Evolutionary conservation across 331 rosid genomes (phyloP).

Genomic region (Spiraea crenata): DNA sequence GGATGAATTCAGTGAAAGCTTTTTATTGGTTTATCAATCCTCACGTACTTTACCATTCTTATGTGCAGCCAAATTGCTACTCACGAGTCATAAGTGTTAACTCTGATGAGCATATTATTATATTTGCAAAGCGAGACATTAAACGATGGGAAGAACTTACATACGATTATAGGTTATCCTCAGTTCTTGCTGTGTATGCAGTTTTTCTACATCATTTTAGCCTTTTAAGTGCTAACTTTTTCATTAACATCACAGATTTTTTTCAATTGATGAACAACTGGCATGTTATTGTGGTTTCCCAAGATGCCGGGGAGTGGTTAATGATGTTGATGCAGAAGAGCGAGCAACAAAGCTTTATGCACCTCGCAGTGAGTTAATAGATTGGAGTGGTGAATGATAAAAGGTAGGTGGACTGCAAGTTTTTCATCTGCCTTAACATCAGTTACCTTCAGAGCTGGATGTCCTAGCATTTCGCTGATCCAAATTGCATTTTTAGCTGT

Average conservation of each 20-base stretch:
- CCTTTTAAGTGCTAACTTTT: slow-evolving; percentile 34
- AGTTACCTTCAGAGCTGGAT: neutral
- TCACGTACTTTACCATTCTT: slow-evolving; percentile 28
- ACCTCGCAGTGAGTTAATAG: slow-evolving; percentile 68
- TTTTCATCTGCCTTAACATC: neutral
- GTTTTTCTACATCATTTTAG: slow-evolving; percentile 20
- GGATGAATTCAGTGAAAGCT: neutral
- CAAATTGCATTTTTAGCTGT: neutral
- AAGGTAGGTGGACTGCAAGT: slow-evolving; percentile 32
- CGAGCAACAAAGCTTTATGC: slow-evolving; percentile 67
- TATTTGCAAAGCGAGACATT: slow-evolving; percentile 94
- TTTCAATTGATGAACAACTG: slow-evolving; percentile 91
- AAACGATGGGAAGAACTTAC: slow-evolving; percentile 98
- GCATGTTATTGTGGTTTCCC: slow-evolving; percentile 93
- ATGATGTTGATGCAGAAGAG: slow-evolving; percentile 91
- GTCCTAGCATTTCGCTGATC: neutral
- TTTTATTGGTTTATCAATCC: slow-evolving; percentile 10
- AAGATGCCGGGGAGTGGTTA: slow-evolving; percentile 91
- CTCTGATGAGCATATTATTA: slow-evolving; percentile 91
- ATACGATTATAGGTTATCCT: slow-evolving; percentile 83
- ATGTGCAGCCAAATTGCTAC: slow-evolving; percentile 95
- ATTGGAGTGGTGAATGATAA: slow-evolving; percentile 87
- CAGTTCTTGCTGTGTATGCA: slow-evolving; percentile 16
- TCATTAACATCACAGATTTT: slow-evolving; percentile 56
- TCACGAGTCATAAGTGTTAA: slow-evolving; percentile 87